A percentile compares a stretch with the other conserved stretches of the same genome.
phyloP scores from a whole-genome alignment of 768 basidiomycete species.

The Cystoderma amianthinum region DNA sequence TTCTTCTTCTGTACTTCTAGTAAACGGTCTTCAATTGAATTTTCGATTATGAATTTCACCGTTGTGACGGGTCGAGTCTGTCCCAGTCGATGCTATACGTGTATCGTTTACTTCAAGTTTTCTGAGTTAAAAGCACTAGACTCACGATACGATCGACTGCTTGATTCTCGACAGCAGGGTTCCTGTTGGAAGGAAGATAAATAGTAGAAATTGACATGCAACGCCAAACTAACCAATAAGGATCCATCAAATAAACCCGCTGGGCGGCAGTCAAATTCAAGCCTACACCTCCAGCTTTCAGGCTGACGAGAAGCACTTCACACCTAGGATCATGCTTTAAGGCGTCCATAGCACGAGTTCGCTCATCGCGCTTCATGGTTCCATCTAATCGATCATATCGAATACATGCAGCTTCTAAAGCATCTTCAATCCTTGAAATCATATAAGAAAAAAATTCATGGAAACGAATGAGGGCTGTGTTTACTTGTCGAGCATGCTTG shows the following conservation, averaged over 20 bases:
- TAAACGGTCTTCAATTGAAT: slow-evolving; percentile 89
- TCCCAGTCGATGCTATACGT: slow-evolving; percentile 87
- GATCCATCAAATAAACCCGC: slow-evolving; percentile 94
- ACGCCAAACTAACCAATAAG: slow-evolving; percentile 66
- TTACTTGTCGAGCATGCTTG: slow-evolving; percentile 87
- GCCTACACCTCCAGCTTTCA: slow-evolving; percentile 96
- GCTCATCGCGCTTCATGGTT: slow-evolving; percentile 95
- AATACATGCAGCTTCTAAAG: slow-evolving; percentile 75
- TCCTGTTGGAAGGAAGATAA: slow-evolving; percentile 41
- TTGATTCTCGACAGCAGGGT: slow-evolving; percentile 95
- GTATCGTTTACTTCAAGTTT: too few relatives aligned
- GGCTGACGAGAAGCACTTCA: slow-evolving; percentile 92
- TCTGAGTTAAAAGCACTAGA: too few relatives aligned
- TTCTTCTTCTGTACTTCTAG: slow-evolving; percentile 94
- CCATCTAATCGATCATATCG: slow-evolving; percentile 91
- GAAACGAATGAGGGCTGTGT: slow-evolving; percentile 12
- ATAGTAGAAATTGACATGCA: slow-evolving; percentile 5
- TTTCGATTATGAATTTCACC: slow-evolving; percentile 88
- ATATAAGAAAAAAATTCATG: slow-evolving; percentile 7
- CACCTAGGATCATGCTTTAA: slow-evolving; percentile 85
- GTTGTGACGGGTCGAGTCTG: slow-evolving; percentile 90
- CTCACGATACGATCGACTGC: slow-evolving; percentile 95
- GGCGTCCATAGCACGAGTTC: slow-evolving; percentile 86
- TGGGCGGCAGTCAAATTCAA: slow-evolving; percentile 93
- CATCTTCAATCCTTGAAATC: slow-evolving; percentile 72